Evolutionary conservation across 192 early-diverging fungal species (phyloP).

Genomic region (Entomortierella chlamydospora): DNA sequence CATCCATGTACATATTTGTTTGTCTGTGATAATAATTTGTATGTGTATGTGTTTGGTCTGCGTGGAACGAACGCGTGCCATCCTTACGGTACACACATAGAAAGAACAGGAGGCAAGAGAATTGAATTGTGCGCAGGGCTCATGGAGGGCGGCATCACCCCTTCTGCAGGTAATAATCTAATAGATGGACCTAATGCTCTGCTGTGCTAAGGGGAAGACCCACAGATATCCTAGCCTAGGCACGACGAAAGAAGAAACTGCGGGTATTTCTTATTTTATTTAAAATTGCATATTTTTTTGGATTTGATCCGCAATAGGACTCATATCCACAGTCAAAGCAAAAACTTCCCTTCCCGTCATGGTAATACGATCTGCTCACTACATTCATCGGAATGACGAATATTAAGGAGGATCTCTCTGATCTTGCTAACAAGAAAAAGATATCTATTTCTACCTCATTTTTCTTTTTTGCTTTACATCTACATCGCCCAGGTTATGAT

Average conservation of each 20-base stretch:
- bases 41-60: not conserved
- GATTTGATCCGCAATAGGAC: conserved; percentile 40
- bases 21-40: too few relatives aligned
- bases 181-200: too few relatives aligned
- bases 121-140: conserved; percentile 76
- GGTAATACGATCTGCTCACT: conserved; percentile 17
- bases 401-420: too few relatives aligned
- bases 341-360: conserved; percentile 65
- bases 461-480: not conserved
- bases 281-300: not conserved
- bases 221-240: too few relatives aligned
- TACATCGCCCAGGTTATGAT: conserved; percentile 66
- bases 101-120: conserved; percentile 64
- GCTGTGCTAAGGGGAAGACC: too few relatives aligned
- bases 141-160: conserved; percentile 74
- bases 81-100: conserved; percentile 21
- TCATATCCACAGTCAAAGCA: conserved; percentile 46
- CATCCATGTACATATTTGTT: too few relatives aligned
- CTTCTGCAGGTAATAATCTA: conserved; percentile 57
- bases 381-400: too few relatives aligned
- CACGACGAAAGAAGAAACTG: too few relatives aligned
- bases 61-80: not conserved
- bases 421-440: too few relatives aligned
- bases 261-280: not conserved
- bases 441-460: not conserved